phyloP scores from a whole-genome alignment of 768 basidiomycete species.

The Leucosporidium yakuticum region DNA sequence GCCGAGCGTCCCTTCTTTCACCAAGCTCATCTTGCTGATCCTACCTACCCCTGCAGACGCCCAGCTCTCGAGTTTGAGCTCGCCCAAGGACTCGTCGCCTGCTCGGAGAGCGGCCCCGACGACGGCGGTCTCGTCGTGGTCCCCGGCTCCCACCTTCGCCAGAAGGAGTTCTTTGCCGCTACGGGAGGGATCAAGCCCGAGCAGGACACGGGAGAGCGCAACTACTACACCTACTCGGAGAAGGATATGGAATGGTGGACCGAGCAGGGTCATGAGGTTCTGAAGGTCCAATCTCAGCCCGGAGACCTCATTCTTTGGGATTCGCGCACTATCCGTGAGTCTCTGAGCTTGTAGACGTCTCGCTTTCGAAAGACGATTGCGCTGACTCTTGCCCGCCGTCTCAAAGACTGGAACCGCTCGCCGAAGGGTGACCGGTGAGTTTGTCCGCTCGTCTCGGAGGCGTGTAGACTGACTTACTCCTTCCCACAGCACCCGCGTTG shows the following conservation, averaged over 20 bases:
- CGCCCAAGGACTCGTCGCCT: conserved; percentile 36
- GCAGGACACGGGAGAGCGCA: conserved; percentile 1
- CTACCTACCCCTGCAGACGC: not conserved
- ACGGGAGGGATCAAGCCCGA: conserved; percentile 8
- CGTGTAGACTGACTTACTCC: no score
- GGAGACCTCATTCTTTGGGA: conserved; percentile 44
- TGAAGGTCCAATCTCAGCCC: conserved; percentile 39
- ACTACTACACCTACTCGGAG: conserved; percentile 26
- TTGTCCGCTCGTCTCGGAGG: no score
- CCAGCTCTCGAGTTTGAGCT: conserved; percentile 9
- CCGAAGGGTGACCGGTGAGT: conserved; percentile 7
- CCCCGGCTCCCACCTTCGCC: conserved; percentile 27
- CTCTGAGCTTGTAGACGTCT: no score
- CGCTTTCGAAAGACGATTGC: no score
- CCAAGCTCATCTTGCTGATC: no score
- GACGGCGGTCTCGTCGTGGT: conserved; percentile 40
- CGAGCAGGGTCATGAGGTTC: conserved; percentile 39
- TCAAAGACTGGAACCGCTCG: conserved; percentile 5
- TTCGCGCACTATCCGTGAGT: conserved; percentile 13
- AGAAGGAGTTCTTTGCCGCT: conserved; percentile 28
- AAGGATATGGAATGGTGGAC: conserved; percentile 40
- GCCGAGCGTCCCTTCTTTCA: no score
- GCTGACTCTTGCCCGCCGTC: no score
- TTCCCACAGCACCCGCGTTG: conserved; percentile 1
- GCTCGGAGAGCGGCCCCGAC: conserved; percentile 36